Evolutionary conservation across 257 asterid genomes (phyloP), one percentile per base, ranked within the genome.

Genomic region (Gentiana macrophylla): DNA sequence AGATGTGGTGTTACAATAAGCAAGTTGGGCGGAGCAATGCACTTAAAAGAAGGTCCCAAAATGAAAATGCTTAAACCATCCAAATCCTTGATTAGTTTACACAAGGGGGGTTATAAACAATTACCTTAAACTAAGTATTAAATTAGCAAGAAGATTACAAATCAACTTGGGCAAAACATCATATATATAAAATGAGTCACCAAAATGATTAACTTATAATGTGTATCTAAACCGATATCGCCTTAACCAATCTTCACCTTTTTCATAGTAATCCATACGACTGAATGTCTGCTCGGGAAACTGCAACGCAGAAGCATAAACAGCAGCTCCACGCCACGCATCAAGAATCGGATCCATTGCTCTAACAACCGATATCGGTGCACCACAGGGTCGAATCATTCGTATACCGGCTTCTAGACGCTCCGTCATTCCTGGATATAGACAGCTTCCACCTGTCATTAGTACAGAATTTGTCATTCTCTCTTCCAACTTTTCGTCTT

Each of bases 261-360:
- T 91, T 65, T 91, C 95, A 11, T 73, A 85, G 65, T 87, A 92
- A 78, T 92, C 98, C 90, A 61, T 72, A 76, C 74, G 72, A 55
- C 80, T 85, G 70, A 91, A 83, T 0, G 95, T 87, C 61, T 81
- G 93, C 62, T 70, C 74, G 10, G 80, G 82, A 66, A 87, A 87
- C 32, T 71, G 86, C 70, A 44, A 35, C 2, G 74, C 67, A 54
- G 80, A 62, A 57, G 97, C 96, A 75, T 76, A 87, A 38, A 69
- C 63, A 37, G 98, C 62, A 62, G 98, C 98, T 49, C 98, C 98
- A 13, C 90, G 93, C 98, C 98, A 92, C 12, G 97, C 97, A 65
- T 92, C 97, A 8, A 68, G 76, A 62, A 83, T 75, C 1, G 93
- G 88, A 65, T 92, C 93, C 0, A 74, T 68, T 9, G 98, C 94